These are phyloP conservation scores for Saturnispora dispora DNA, from an alignment of 805 yeast species.

Conservation along the genomic window DNA sequence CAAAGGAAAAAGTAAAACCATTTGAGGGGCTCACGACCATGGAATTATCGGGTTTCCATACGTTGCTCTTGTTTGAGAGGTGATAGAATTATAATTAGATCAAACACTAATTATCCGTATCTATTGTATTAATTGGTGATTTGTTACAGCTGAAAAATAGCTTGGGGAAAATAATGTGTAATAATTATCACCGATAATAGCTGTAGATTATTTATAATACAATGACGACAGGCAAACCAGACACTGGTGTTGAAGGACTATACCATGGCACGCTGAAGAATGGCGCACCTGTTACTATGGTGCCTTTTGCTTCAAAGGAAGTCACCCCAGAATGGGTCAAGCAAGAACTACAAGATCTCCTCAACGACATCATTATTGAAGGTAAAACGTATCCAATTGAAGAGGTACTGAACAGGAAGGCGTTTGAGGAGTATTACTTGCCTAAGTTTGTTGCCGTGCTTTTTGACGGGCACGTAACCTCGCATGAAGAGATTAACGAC, in stretches of 20 bases:
- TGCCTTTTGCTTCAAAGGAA: constrained; percentile 43
- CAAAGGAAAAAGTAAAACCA: not conserved
- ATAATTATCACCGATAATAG: not conserved
- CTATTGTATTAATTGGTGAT: not conserved
- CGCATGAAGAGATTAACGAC: constrained; percentile 16
- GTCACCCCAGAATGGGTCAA: constrained; percentile 46
- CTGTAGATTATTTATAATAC: not conserved
- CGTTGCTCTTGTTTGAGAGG: not conserved
- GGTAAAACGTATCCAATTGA: constrained; percentile 72
- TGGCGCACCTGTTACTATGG: constrained; percentile 37
- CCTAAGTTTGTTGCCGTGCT: constrained; percentile 56
- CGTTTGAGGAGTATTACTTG: constrained; percentile 60
- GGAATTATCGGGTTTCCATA: not conserved
- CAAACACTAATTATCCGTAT: not conserved
- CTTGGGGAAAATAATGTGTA: not conserved
- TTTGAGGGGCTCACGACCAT: not conserved
- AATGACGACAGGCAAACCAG: not conserved
- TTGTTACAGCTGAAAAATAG: not conserved
- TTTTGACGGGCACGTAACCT: constrained; percentile 33
- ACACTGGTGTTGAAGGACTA: not conserved
- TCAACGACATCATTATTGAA: constrained; percentile 56
- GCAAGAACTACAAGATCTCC: constrained; percentile 37
- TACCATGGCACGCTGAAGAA: not conserved
- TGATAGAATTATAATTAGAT: not conserved
- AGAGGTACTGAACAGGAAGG: constrained; percentile 33